Percentiles rank a stretch among this genome's conserved stretches.
These are phyloP conservation scores for Tulasnella sp. DNA, from an alignment of 768 basidiomycete species.

Conservation along the genomic window DNA sequence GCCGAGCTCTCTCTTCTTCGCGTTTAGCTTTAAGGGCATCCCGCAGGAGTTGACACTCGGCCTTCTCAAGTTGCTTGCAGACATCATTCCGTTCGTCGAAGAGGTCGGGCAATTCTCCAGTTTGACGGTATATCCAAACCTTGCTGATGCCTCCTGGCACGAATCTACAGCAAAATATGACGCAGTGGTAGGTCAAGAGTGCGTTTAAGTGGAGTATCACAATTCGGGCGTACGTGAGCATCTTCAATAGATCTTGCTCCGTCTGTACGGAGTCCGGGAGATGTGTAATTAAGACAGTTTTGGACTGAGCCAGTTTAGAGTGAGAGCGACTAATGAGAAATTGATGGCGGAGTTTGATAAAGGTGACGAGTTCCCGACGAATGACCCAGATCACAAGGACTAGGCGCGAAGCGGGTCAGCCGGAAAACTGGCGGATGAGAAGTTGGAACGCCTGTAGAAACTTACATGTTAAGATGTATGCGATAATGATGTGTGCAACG, in stretches of 20 bases:
- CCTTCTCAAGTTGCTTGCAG: constrained; percentile 55
- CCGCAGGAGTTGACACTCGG: constrained; percentile 48
- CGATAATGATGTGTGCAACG: constrained; percentile 72
- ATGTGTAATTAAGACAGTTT: constrained; percentile 88
- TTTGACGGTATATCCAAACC: constrained; percentile 64
- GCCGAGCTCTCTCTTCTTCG: constrained; percentile 44
- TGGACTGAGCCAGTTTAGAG: constrained; percentile 76
- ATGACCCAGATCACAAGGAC: constrained; percentile 86
- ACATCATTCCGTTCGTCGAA: constrained; percentile 39
- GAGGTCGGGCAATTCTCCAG: constrained; percentile 40
- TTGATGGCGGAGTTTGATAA: constrained; percentile 72
- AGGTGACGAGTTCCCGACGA: constrained; percentile 71
- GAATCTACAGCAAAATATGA: constrained; percentile 36
- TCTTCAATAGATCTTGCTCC: constrained; percentile 56
- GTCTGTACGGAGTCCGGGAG: constrained; percentile 72
- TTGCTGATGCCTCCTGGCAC: constrained; percentile 65
- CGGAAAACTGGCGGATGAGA: constrained; percentile 21
- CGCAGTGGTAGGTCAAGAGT: not conserved
- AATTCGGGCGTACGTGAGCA: constrained; percentile 50
- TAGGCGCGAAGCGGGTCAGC: constrained; percentile 33
- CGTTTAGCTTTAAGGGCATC: constrained; percentile 37
- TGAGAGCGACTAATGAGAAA: constrained; percentile 73
- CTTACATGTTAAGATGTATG: constrained; percentile 61
- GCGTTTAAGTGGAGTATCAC: not conserved
- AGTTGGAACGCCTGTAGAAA: not conserved